Base-by-base conservation (phyloP, 208 protist species). In the Zelonia costaricensis region DNA sequence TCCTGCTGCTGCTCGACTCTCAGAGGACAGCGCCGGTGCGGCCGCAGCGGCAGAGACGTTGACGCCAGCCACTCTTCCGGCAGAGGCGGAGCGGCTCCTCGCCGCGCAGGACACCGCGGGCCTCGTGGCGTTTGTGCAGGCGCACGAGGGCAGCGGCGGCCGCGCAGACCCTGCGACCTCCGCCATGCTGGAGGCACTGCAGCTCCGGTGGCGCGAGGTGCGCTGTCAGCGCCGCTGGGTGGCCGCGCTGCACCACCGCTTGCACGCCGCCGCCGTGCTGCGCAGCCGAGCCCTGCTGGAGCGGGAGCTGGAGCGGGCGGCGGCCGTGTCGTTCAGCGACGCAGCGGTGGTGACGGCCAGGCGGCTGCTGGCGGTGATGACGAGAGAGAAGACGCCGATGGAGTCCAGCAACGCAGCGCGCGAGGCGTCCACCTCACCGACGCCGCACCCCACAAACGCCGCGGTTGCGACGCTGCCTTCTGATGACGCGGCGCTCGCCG, bases 221-320 rank as follows among this genome's bases (percentile, higher is more conserved):
- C 42, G 55, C 0, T 25, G 56, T 8, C 58, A 57, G 0, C 48
- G 20, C 27, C 31, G 40, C 18, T 83, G 80, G 80, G 73, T 78
- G 20, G 15, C 15, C 13, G 33, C 42, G 35, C 54, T 87, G 47
- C 72, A 80, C 36, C 62, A 55, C 12, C 62, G 60, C 23, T 45
- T 87, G 7, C 67, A 76, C 43, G 65, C 66, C 1, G 80, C 80
- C 12, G 62, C 65, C 18, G 61, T 75, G 43, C 52, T 87, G 62
- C 40, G 56, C 18, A 83, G 75, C 60, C 23, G 46, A 31, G 66
- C 49, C 15, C 28, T 83, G 18, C 68, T 87, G 9, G 70, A 75
- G 51, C 48, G 44, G 22, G 59, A 78, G 23, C 54, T 87, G 39
- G 47, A 62, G 23, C 3, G 42, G 27, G 72, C 80, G 16, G 51